A percentile compares a stretch with the other conserved stretches of the same genome.
These are phyloP conservation scores for Gossypium ekmanianum DNA, from an alignment of 345 rosid genomes.

Conservation along the genomic window DNA sequence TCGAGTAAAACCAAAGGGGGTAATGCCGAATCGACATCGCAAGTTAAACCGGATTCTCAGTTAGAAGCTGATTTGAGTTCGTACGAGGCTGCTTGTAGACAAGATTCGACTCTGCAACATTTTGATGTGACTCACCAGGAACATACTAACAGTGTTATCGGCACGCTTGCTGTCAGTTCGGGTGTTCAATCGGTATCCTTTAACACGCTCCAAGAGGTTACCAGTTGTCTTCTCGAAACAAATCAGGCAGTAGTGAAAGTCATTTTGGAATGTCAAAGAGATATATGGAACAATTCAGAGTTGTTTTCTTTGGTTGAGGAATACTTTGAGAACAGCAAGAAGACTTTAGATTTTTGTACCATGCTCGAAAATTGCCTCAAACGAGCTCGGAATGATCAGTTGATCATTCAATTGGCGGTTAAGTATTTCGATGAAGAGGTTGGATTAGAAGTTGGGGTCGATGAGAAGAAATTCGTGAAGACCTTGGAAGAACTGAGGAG, in stretches of 20 bases:
- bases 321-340: constrained; percentile 63
- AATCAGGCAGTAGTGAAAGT: constrained; percentile 80
- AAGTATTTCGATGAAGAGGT: constrained; percentile 58
- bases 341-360: constrained; percentile 73
- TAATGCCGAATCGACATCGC: constrained; percentile 21
- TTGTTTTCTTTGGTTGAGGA: constrained; percentile 63
- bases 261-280: constrained; percentile 61
- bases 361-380: constrained; percentile 65
- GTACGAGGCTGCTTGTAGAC: constrained; percentile 67
- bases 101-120: constrained; percentile 62
- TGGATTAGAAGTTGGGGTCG: constrained; percentile 20
- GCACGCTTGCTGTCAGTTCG: constrained; percentile 47
- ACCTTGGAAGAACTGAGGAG: constrained; percentile 64
- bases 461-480: constrained; percentile 45
- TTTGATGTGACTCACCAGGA: constrained; percentile 60
- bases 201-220: constrained; percentile 73
- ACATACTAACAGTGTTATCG: constrained; percentile 58
- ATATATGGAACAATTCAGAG: constrained; percentile 67
- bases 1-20: constrained; percentile 29
- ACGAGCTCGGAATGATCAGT: constrained; percentile 64
- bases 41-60: constrained; percentile 31
- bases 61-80: constrained; percentile 49
- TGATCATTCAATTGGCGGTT: constrained; percentile 61
- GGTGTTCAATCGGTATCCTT: constrained; percentile 59
- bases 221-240: constrained; percentile 64